Evolutionary conservation across 371 early-diverging fungal genomes (phyloP).

Genomic region (Circinella minor): DNA sequence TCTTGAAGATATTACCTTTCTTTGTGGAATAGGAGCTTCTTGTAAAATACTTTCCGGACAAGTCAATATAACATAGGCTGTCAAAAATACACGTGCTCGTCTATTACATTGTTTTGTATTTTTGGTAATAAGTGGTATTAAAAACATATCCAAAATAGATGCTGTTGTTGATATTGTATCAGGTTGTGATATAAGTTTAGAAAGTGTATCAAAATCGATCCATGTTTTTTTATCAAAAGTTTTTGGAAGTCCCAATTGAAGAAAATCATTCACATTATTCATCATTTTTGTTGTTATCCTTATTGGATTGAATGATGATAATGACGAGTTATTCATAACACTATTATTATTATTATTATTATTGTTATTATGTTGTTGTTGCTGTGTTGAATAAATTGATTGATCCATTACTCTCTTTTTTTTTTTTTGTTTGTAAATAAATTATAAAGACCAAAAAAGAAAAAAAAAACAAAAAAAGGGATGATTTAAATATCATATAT

Average conservation of each 20-base stretch:
- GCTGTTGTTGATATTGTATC: neutral
- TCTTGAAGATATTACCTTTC: slow-evolving; percentile 50
- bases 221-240: neutral
- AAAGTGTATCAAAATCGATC: slow-evolving; percentile 8
- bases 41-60: slow-evolving; percentile 63
- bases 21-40: slow-evolving; percentile 43
- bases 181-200: slow-evolving; percentile 5
- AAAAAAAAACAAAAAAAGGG: too few relatives aligned
- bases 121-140: slow-evolving; percentile 14
- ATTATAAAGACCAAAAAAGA: too few relatives aligned
- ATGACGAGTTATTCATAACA: too few relatives aligned
- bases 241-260: neutral
- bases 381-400: neutral
- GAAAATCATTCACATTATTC: neutral
- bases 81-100: slow-evolving; percentile 64
- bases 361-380: neutral
- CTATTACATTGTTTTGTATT: slow-evolving; percentile 36
- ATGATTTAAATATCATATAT: too few relatives aligned
- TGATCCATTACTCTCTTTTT: neutral
- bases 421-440: too few relatives aligned
- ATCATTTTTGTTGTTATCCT: neutral
- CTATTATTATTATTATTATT: too few relatives aligned
- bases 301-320: too few relatives aligned
- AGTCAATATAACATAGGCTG: slow-evolving; percentile 68
- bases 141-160: slow-evolving; percentile 25